Evolutionary conservation across 2,329 filamentous ascomycete genomes (phyloP), one percentile per base, ranked within the genome.

Genomic region (Exophiala mesophila): DNA sequence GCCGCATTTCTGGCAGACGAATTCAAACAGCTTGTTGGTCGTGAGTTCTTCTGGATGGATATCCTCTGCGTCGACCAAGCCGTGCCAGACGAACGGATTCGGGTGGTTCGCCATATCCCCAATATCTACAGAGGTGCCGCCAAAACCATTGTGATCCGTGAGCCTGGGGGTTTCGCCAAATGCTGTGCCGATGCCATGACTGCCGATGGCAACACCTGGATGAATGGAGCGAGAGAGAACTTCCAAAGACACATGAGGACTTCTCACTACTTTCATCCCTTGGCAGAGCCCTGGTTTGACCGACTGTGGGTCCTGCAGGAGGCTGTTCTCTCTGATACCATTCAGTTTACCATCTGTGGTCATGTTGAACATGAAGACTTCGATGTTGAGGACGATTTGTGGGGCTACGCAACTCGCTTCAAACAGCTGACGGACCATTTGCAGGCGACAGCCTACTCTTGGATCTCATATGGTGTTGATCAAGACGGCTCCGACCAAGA

Each of bases 21-120:
- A 5, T 21, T 41, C 7, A 8, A 12, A 12, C 18, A 5, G n/a
- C n/a, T 26, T n/a, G 38, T 41, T 9, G 38, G 29, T n/a, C n/a
- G 16, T 12, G 10, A 18, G 10, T 41, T 33, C 23, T 41, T 41
- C 5, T 41, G 38, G 38, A 41, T 41, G 38, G 38, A 41, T 12
- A 20, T 41, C 20, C 18, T 41, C 16, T 41, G 38, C 18, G 20
- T 41, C 17, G 29, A 41, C 21, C 38, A 41, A 23, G 8, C 28
- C 6, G 17, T 24, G 12, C 18, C 23, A 26, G 12, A 12, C 12
- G 23, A 6, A 26, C 23, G 23, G 7, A 6, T 26, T 26, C 23
- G 12, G 12, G 23, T 26, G 7, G 23, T 26, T 26, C 23, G 23
- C 7, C 23, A 26, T 26, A 26, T 26, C 12, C 23, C 23, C 23